A percentile compares a stretch with the other conserved stretches of the same genome.
Conservation (phyloP, 805 yeast genomes). For the Kluyveromyces siamensis region DNA sequence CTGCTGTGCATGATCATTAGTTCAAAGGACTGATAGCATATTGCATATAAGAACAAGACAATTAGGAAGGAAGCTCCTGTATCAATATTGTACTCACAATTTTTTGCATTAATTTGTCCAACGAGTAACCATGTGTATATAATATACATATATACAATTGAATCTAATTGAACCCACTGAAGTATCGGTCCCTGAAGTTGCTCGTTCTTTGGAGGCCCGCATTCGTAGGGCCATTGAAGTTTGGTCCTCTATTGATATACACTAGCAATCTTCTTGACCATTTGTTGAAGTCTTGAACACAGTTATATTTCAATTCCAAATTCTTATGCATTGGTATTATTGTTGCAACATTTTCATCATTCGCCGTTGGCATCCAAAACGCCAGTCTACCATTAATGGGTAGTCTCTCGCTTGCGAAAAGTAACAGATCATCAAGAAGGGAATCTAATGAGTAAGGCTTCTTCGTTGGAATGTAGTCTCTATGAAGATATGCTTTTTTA, state of each 20-base stretch:
- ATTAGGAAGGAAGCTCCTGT: neutral
- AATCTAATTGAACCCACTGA: constrained; percentile 46
- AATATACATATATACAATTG: neutral
- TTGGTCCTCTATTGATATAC: constrained; percentile 58
- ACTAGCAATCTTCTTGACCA: constrained; percentile 88
- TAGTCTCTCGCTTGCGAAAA: constrained; percentile 63
- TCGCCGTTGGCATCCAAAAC: constrained; percentile 98
- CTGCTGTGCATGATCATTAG: neutral
- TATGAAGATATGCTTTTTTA: constrained; percentile 61
- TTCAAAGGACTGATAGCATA: neutral
- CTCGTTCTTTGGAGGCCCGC: constrained; percentile 37
- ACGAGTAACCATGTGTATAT: neutral
- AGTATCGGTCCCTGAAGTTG: constrained; percentile 72
- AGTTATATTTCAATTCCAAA: constrained; percentile 58
- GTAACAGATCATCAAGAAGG: constrained; percentile 67
- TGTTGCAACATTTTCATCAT: constrained; percentile 64
- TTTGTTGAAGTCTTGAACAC: constrained; percentile 83
- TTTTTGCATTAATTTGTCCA: neutral
- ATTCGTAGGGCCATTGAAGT: constrained; percentile 41
- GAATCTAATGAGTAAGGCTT: constrained; percentile 78
- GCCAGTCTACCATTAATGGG: constrained; percentile 73
- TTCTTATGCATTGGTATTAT: constrained; percentile 71
- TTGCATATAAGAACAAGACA: neutral
- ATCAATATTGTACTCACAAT: neutral
- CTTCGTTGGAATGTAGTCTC: constrained; percentile 86